These are phyloP conservation scores for Fragaria ananassa DNA, from an alignment of 306 rosid species.

Conservation along the genomic window DNA sequence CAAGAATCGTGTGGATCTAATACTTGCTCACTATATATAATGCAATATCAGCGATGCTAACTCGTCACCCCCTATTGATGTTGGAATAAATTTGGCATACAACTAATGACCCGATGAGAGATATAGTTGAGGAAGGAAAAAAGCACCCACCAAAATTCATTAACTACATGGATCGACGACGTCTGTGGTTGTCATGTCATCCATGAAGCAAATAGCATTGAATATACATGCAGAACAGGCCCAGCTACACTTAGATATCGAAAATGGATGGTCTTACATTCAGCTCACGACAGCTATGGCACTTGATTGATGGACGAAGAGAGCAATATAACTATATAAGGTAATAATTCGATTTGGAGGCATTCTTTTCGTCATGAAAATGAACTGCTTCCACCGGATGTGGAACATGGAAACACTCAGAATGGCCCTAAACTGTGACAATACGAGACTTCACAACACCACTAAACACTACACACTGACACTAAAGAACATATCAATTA, in stretches of 20 bases:
- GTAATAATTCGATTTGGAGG: not conserved
- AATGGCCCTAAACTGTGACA: not conserved
- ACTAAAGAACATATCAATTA: not conserved
- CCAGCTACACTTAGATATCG: not conserved
- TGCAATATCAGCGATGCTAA: not conserved
- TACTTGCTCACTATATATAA: not conserved
- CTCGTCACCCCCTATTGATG: not conserved
- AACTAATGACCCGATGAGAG: not conserved
- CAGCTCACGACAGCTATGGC: constrained; percentile 1
- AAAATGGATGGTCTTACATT: not conserved
- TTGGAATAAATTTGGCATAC: not conserved
- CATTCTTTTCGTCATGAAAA: not conserved
- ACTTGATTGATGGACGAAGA: not conserved
- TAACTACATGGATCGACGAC: not conserved
- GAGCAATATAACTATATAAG: not conserved
- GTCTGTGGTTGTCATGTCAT: constrained; percentile 15
- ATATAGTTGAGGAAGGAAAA: not conserved
- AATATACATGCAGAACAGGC: not conserved
- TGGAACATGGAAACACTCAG: not conserved
- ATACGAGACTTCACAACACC: not conserved
- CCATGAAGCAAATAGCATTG: not conserved
- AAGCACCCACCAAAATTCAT: constrained; percentile 6
- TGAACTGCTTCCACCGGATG: not conserved
- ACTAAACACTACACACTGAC: not conserved
- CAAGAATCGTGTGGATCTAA: no score